phyloP scores from a whole-genome alignment of 345 rosid species.

The Hibiscus mutabilis region DNA sequence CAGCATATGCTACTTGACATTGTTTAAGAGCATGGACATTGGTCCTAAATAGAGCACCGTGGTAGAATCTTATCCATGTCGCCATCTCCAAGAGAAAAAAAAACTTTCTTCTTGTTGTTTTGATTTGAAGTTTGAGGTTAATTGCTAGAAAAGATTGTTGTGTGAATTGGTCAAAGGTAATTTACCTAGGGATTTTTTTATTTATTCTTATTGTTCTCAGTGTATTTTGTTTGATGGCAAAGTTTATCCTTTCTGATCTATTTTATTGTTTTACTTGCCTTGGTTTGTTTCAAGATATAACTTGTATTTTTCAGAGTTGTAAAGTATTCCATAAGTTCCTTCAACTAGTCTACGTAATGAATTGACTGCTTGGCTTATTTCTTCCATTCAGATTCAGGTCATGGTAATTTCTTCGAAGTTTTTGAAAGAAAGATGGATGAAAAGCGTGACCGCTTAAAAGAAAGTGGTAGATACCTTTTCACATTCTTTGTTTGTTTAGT shows the following conservation, averaged over 20 bases:
- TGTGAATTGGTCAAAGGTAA: not conserved
- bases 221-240: not conserved
- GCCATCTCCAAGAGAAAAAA: not conserved
- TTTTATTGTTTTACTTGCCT: not conserved
- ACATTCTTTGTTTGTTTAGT: not conserved
- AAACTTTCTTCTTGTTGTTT: not conserved
- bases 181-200: not conserved
- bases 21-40: not conserved
- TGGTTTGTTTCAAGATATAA: not conserved
- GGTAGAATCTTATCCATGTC: not conserved
- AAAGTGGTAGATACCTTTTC: slow-evolving; percentile 51
- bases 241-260: not conserved
- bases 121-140: not conserved
- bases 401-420: slow-evolving; percentile 57
- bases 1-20: not conserved
- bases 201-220: not conserved
- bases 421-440: slow-evolving; percentile 83
- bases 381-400: slow-evolving; percentile 51
- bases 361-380: slow-evolving; percentile 21
- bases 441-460: slow-evolving; percentile 62
- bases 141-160: not conserved
- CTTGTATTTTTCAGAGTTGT: not conserved
- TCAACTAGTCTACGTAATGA: not conserved
- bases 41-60: not conserved
- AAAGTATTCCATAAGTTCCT: not conserved